A percentile compares a stretch with the other conserved stretches of the same genome.
Conservation (phyloP, 2,329 filamentous ascomycete genomes). For the Exophiala sideris region DNA sequence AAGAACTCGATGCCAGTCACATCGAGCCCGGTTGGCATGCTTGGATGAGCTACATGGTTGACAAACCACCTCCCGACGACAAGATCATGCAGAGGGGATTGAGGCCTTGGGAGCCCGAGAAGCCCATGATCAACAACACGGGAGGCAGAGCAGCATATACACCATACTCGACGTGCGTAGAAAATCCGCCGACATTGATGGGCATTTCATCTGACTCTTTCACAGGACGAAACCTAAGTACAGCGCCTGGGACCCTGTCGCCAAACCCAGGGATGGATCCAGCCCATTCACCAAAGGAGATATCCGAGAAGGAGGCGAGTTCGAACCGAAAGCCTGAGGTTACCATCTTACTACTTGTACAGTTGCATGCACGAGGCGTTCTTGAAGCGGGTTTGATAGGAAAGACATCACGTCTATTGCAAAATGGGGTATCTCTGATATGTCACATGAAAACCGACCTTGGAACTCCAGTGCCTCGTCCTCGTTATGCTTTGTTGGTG, state of each 20-base stretch:
- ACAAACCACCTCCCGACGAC: conserved; percentile 79
- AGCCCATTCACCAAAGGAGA: conserved; percentile 12
- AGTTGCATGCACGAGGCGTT: conserved; percentile 24
- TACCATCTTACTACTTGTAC: conserved; percentile 14
- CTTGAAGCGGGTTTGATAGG: conserved; percentile 2
- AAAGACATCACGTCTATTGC: conserved; percentile 10
- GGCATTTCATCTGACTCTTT: background rate
- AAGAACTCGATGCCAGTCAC: conserved; percentile 63
- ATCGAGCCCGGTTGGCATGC: conserved; percentile 97
- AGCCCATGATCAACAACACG: conserved; percentile 73
- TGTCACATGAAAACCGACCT: conserved; percentile 6
- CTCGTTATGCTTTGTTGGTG: conserved; percentile 27
- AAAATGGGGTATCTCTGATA: conserved; percentile 20
- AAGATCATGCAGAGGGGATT: conserved; percentile 63
- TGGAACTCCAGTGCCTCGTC: background rate
- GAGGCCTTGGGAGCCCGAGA: conserved; percentile 71
- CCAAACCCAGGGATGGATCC: conserved; percentile 29
- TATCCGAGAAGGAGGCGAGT: conserved; percentile 12
- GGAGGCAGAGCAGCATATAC: conserved; percentile 76
- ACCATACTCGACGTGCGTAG: conserved; percentile 87
- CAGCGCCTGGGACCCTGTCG: conserved; percentile 35
- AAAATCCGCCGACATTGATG: background rate
- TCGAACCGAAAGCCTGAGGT: conserved; percentile 5
- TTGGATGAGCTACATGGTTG: conserved; percentile 92
- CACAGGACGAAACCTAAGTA: conserved; percentile 36